Base-by-base conservation (phyloP, 148 eudicot genomes). In the Camellia japonica region DNA sequence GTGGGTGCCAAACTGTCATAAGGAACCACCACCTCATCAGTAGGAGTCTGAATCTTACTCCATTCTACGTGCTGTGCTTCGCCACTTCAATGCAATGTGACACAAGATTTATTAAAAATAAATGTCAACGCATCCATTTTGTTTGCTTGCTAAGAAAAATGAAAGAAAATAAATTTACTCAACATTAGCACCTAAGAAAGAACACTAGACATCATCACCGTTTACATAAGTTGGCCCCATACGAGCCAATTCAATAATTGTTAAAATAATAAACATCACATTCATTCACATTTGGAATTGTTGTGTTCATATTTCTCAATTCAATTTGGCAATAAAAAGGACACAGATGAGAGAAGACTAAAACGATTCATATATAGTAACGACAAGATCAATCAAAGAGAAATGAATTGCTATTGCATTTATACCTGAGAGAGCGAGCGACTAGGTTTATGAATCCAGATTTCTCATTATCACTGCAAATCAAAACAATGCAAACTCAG, bases 1-100 rank as follows among this genome's bases (percentile, higher is more conserved):
- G 87, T 81, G 42, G 93, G 88, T 67, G 90, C 86, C 44, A 94
- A 78, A 76, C 62, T 76, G 61, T 94, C 95, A 52, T 94, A 94
- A 41, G 98, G 98, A 81, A 94, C 98, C 68, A 94, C 98, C 19
- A 94, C 85, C 64, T 94, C 94, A 81, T 94, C 97, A 5, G 98
- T 94, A 62, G 97, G 98, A 54, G 98, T 94, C 79, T 92, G 90
- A 89, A 94, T 93, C 91, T 94, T 94, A 84, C 93, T 93, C 98
- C 98, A 94, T 15, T 94, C 98, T 15, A 94, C 83, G 60, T 90
- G 88, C 58, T 91, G 85, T 19, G 95, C 97, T 88, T 94, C 98
- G 19, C 95, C 97, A 83, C 98, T 94, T 51, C 72, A 74, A 78
- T 75, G 0, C 44, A 18, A 52, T 61, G 43, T 11, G 23, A 51